These are phyloP conservation scores for Podospora pseudocomata DNA, from an alignment of 495 filamentous ascomycete genomes.

Conservation along the genomic window DNA sequence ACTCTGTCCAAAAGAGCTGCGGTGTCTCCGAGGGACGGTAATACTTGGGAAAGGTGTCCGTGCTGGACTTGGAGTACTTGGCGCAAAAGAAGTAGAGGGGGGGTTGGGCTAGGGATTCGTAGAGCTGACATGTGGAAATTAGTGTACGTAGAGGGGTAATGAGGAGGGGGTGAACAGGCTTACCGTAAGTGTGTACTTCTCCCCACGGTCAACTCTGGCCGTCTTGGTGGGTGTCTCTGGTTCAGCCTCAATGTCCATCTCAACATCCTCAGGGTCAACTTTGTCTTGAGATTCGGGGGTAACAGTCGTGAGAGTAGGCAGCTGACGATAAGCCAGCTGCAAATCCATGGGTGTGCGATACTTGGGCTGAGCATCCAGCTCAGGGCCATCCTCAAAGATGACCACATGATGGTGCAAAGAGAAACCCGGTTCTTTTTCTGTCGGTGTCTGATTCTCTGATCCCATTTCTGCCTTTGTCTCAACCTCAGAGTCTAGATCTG, in stretches of 20 bases:
- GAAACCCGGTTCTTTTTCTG: too few species aligned
- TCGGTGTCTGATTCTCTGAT: too few species aligned
- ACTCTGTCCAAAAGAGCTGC: constrained; percentile 1
- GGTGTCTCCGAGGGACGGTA: constrained; percentile 1
- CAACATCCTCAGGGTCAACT: background rate
- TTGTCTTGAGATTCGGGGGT: too few species aligned
- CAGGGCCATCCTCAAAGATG: too few species aligned
- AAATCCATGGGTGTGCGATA: too few species aligned
- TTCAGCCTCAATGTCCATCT: background rate
- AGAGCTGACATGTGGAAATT: background rate
- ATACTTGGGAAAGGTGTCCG: background rate
- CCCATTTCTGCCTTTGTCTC: too few species aligned
- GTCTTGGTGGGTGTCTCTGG: background rate
- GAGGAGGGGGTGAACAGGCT: background rate
- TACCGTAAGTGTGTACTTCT: constrained; percentile 12
- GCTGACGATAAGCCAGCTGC: too few species aligned
- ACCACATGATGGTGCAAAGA: too few species aligned
- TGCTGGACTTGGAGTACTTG: constrained; percentile 5
- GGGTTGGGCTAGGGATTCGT: background rate
- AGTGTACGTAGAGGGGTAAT: too few species aligned
- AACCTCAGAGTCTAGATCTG: too few species aligned
- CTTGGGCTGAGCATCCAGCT: too few species aligned
- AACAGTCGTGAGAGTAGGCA: too few species aligned
- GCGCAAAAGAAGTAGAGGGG: constrained; percentile 6
- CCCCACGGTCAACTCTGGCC: background rate